Evolutionary conservation across 2,329 filamentous ascomycete species (phyloP), one percentile per base, ranked within the genome.

Genomic region (Fusarium denticulatum): DNA sequence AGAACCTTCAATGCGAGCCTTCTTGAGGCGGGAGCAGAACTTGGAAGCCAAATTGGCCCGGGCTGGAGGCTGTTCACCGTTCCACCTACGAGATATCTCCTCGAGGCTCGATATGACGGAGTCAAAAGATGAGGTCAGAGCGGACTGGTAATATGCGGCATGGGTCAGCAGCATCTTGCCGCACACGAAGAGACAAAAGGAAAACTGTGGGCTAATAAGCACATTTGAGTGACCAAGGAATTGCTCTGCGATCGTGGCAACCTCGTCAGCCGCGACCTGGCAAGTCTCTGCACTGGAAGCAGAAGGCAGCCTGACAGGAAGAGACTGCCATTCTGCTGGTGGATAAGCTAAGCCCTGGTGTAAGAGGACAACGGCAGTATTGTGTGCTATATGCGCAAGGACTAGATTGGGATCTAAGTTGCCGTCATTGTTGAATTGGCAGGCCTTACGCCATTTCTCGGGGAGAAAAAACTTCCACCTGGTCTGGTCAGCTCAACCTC

Each of bases 401-500:
- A 75, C 70, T 7, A 77, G 59, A 36, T 86, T 86, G 8, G 84
- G 84, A 60, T 86, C 85, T 79, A 86, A 83, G 55, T 84, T 81
- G 14, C 73, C 75, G 10, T 74, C 73, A 18, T 59, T 73, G 49
- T 85, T 84, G 5, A 84, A 72, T 12, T 82, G 83, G 30, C 84
- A 82, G 2, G 81, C 80, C 30, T 82, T 80, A 5, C 79, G 75
- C 85, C 85, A 86, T 59, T 81, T 80, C 49, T 82, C 80, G 1
- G 85, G 85, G 1, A 86, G 78, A 53, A 85, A 84, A 45, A 85
- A 79, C 64, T 86, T 85, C 85, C 85, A 86, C 52, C 82, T 83
- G 16, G 85, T 59, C 81, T 83, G 16, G 1, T 61, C 8, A 46
- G 28, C 11, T 26, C 16, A 36, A 20, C 1, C 0, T 34, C 28